Conservation (phyloP, 2,329 filamentous ascomycete species). For the Chrysosporium keratinophilum region DNA sequence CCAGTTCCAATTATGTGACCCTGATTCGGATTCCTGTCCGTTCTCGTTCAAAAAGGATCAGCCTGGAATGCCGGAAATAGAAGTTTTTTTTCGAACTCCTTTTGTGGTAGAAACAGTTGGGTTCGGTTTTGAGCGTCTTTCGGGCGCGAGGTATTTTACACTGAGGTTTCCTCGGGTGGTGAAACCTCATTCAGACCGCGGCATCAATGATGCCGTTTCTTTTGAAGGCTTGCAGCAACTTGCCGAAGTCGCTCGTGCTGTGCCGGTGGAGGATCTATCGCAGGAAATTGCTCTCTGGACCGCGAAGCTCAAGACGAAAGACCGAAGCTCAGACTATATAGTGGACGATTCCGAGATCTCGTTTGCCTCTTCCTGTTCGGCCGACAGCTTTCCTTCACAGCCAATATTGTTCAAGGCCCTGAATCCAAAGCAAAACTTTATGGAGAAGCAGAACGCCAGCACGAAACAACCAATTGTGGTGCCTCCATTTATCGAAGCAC, state of each 20-base stretch:
- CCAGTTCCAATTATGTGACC: slow-evolving; percentile 36
- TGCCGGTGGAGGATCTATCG: slow-evolving; percentile 24
- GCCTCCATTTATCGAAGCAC: not conserved
- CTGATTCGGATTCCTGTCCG: slow-evolving; percentile 22
- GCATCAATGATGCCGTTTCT: slow-evolving; percentile 56
- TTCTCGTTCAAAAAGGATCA: slow-evolving; percentile 42
- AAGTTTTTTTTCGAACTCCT: slow-evolving; percentile 54
- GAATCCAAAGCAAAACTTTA: not conserved
- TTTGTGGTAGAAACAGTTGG: slow-evolving; percentile 72
- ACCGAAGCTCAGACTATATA: slow-evolving; percentile 14
- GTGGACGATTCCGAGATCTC: slow-evolving; percentile 14
- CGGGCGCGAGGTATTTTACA: slow-evolving; percentile 59
- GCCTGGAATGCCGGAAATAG: slow-evolving; percentile 27
- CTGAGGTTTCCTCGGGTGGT: slow-evolving; percentile 65
- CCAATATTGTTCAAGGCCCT: not conserved
- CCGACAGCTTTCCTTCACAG: not conserved
- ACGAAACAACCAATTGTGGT: not conserved
- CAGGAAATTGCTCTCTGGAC: slow-evolving; percentile 13
- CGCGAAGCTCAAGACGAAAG: slow-evolving; percentile 9
- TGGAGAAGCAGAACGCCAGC: not conserved
- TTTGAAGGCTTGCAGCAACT: slow-evolving; percentile 60
- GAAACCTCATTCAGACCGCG: slow-evolving; percentile 68
- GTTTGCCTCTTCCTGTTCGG: not conserved
- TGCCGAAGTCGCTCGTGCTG: slow-evolving; percentile 47
- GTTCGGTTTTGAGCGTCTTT: slow-evolving; percentile 64